phyloP scores from a whole-genome alignment of 495 filamentous ascomycete species.

The Podospora comata region DNA sequence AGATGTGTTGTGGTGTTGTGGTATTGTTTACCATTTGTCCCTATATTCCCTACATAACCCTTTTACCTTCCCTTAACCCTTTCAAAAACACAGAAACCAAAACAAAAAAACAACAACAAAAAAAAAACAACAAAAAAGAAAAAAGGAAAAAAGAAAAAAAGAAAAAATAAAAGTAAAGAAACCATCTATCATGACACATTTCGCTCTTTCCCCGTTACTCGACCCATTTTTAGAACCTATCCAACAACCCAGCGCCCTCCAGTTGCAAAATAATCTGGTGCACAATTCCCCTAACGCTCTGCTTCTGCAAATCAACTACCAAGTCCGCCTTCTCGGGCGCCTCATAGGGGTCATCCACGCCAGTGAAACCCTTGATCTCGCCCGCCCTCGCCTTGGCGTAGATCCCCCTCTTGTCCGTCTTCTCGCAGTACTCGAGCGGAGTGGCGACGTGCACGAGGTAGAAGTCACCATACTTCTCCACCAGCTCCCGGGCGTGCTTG shows the following conservation, averaged over 20 bases:
- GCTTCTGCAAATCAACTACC: conserved; percentile 78
- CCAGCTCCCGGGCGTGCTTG: conserved; percentile 70
- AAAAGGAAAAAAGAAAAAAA: neutral
- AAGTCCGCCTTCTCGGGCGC: conserved; percentile 75
- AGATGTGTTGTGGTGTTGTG: no score
- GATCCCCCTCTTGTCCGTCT: conserved; percentile 90
- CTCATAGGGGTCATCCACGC: conserved; percentile 98
- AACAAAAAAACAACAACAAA: neutral
- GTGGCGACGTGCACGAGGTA: conserved; percentile 95
- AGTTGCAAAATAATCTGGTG: conserved; percentile 95
- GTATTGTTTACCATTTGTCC: neutral
- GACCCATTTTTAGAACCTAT: conserved; percentile 44
- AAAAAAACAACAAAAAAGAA: neutral
- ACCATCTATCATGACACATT: conserved; percentile 1
- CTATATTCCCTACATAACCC: neutral
- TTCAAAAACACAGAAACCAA: conserved; percentile 2
- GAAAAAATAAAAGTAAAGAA: neutral
- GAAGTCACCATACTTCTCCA: conserved; percentile 85
- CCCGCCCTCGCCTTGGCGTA: conserved; percentile 80
- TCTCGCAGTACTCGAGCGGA: conserved; percentile 85
- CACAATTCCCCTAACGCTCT: conserved; percentile 84
- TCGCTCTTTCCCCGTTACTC: neutral
- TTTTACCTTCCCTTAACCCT: neutral
- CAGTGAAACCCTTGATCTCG: conserved; percentile 97
- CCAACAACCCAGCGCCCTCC: conserved; percentile 82